A percentile compares a stretch with the other conserved stretches of the same genome.
phyloP scores from a whole-genome alignment of 768 basidiomycete species.

The Gloeopeniophorella convolvens region DNA sequence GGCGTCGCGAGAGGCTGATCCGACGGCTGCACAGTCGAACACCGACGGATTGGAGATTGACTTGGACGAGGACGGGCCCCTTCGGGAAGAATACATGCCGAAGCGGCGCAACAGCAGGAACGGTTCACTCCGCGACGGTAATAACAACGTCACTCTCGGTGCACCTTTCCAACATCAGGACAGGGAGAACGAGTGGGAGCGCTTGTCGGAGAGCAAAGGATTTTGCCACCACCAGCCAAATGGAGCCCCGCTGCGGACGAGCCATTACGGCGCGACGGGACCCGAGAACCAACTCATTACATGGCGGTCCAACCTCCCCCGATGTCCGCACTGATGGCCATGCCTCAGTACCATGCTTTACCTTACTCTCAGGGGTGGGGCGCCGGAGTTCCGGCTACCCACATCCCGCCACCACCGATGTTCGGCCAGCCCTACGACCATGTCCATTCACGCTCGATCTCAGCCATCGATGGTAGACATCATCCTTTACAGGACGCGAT shows the following conservation, averaged over 20 bases:
- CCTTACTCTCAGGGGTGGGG: constrained; percentile 13
- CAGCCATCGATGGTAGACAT: constrained; percentile 4
- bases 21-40: constrained; percentile 29
- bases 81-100: constrained; percentile 76
- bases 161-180: constrained; percentile 5
- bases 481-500: constrained; percentile 3
- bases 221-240: constrained; percentile 65
- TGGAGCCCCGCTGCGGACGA: constrained; percentile 83
- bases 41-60: constrained; percentile 62
- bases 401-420: not conserved
- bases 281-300: constrained; percentile 50
- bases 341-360: constrained; percentile 26
- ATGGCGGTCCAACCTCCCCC: constrained; percentile 55
- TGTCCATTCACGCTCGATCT: constrained; percentile 12
- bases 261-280: constrained; percentile 53
- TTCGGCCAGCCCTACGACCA: constrained; percentile 14
- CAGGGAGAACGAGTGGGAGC: constrained; percentile 19
- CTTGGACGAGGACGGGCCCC: constrained; percentile 76
- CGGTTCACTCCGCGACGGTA: constrained; percentile 24
- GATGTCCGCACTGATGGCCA: constrained; percentile 29
- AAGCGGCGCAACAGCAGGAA: constrained; percentile 49
- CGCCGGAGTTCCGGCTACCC: constrained; percentile 6
- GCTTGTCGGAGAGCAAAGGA: constrained; percentile 25
- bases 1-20: constrained; percentile 47
- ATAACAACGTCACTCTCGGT: constrained; percentile 6